phyloP scores from a whole-genome alignment of 139 green algal species.

The Yamagishiella unicocca region DNA sequence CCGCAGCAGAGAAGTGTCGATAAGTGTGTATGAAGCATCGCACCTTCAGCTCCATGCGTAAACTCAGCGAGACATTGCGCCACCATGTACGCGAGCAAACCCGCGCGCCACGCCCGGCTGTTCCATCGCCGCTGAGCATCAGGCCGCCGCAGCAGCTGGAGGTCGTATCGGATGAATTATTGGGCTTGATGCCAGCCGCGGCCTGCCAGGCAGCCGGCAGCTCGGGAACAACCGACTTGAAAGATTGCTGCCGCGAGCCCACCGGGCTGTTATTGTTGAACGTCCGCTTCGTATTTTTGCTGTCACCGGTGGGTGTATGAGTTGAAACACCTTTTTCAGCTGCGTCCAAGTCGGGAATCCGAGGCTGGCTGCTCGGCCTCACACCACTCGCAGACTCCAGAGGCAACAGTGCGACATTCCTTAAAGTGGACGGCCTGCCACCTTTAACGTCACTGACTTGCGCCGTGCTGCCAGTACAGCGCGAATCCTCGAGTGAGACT shows the following conservation, averaged over 20 bases:
- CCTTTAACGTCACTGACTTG: not conserved
- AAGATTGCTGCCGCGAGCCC: not conserved
- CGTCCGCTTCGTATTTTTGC: not conserved
- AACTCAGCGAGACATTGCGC: not conserved
- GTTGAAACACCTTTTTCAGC: not conserved
- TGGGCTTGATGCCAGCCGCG: conserved; percentile 19
- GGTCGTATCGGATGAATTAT: not conserved
- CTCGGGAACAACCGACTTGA: not conserved
- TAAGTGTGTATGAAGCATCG: not conserved
- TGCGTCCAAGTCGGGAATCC: not conserved
- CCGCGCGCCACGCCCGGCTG: not conserved
- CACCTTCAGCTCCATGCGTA: conserved; percentile 8
- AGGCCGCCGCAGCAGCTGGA: conserved; percentile 1
- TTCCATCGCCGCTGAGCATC: not conserved
- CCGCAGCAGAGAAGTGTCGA: too few relatives aligned
- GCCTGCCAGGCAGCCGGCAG: not conserved
- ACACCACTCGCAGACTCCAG: not conserved
- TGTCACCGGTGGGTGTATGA: not conserved
- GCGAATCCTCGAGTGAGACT: not conserved
- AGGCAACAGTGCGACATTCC: not conserved
- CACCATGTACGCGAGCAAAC: not conserved
- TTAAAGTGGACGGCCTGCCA: not conserved
- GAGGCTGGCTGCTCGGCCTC: not conserved
- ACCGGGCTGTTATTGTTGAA: not conserved
- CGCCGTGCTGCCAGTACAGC: not conserved